Conservation (phyloP, 345 rosid species). For the Litchi chinensis region DNA sequence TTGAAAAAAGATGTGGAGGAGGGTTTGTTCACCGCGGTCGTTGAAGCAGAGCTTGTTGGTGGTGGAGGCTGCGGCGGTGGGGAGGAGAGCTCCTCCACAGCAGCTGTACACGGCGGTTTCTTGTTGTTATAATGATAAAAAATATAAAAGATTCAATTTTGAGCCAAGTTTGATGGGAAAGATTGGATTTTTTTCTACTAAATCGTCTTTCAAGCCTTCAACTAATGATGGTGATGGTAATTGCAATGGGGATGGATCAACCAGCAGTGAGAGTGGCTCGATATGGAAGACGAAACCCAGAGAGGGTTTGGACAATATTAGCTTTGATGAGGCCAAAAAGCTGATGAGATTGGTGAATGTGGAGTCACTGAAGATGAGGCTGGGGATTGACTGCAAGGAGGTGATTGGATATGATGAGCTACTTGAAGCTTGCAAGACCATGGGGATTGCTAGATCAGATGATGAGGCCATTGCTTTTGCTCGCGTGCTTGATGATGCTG, state of each 20-base stretch:
- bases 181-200: neutral
- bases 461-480: slow-evolving; percentile 80
- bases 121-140: neutral
- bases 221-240: neutral
- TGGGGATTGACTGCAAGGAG: slow-evolving; percentile 71
- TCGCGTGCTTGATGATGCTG: slow-evolving; percentile 86
- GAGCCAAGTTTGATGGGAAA: neutral
- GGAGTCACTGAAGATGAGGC: slow-evolving; percentile 67
- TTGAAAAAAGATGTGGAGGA: slow-evolving; percentile 37
- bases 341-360: slow-evolving; percentile 87
- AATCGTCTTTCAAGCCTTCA: neutral
- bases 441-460: slow-evolving; percentile 74
- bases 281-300: neutral
- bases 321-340: slow-evolving; percentile 68
- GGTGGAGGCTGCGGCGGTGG: slow-evolving; percentile 28
- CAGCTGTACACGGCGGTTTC: neutral
- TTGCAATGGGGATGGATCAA: neutral
- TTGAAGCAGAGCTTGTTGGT: slow-evolving; percentile 23
- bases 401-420: slow-evolving; percentile 59
- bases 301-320: slow-evolving; percentile 26
- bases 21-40: slow-evolving; percentile 20
- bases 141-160: neutral
- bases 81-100: slow-evolving; percentile 12
- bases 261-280: neutral
- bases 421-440: slow-evolving; percentile 56